Conservation (phyloP, 345 rosid species). For the Erodium maritimum region DNA sequence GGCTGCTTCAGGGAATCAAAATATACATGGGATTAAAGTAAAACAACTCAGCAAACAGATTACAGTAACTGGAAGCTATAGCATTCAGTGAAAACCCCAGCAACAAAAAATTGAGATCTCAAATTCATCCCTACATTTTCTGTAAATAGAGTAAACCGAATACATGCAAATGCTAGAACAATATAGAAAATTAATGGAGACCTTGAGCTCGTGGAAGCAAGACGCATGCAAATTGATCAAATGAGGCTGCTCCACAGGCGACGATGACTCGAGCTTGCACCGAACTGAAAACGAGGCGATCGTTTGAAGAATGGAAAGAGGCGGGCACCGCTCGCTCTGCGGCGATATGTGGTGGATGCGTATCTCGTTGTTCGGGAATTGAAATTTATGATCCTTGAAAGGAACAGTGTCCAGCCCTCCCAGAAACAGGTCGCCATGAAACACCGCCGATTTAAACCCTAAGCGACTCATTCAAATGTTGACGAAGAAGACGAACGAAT, state of each 20-base stretch:
- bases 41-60: background rate
- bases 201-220: constrained; percentile 86
- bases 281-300: constrained; percentile 72
- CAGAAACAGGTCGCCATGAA: constrained; percentile 57
- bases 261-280: constrained; percentile 80
- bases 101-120: background rate
- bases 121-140: background rate
- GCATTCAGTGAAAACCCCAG: background rate
- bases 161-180: background rate
- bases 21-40: too few species aligned
- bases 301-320: constrained; percentile 78
- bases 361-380: constrained; percentile 82
- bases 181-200: constrained; percentile 3
- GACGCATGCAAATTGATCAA: constrained; percentile 79
- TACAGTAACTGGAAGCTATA: background rate
- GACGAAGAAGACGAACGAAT: background rate
- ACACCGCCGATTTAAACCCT: constrained; percentile 76
- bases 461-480: constrained; percentile 47
- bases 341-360: constrained; percentile 72
- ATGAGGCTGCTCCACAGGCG: constrained; percentile 41
- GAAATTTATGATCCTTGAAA: constrained; percentile 37
- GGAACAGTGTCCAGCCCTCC: constrained; percentile 74
- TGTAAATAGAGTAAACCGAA: background rate
- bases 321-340: constrained; percentile 74
- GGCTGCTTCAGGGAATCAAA: too few species aligned